Evolutionary conservation across 73 alveolate species (phyloP).

Genomic region (Breviolum minutum): DNA sequence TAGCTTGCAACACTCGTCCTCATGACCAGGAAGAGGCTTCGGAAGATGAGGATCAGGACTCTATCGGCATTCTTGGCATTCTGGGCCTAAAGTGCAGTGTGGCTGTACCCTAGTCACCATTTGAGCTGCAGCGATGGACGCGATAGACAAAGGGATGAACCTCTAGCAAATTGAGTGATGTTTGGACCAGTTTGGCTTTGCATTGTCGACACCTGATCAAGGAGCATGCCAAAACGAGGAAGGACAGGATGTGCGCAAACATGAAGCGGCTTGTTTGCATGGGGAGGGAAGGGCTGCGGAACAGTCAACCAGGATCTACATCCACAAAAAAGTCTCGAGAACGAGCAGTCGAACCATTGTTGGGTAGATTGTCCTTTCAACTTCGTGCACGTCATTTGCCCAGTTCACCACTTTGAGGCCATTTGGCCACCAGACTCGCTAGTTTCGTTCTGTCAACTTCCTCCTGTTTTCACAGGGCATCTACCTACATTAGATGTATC

Average conservation of each 20-base stretch:
- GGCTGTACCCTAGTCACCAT: no score
- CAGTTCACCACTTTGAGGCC: no score
- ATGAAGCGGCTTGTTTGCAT: conserved; percentile 37
- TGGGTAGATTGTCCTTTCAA: neutral
- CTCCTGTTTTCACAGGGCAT: no score
- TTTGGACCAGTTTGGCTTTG: neutral
- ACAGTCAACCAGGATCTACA: no score
- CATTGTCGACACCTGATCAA: neutral
- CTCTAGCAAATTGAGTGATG: no score
- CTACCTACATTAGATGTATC: no score
- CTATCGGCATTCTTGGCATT: neutral
- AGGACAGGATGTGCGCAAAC: conserved; percentile 86
- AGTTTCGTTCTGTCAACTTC: no score
- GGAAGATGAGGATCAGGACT: conserved; percentile 15
- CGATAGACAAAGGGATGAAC: no score
- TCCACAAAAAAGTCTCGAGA: neutral
- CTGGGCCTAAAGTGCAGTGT: no score
- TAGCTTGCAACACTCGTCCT: neutral
- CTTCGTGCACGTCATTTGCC: no score
- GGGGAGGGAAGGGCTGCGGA: neutral
- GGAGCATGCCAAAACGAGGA: conserved; percentile 42
- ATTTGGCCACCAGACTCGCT: no score
- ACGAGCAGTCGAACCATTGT: neutral
- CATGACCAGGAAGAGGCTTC: neutral
- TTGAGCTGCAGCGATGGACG: no score